Evolutionary conservation across 2,329 filamentous ascomycete species (phyloP), one percentile per base, ranked within the genome.

Genomic region (Penicillium hesseltinei): DNA sequence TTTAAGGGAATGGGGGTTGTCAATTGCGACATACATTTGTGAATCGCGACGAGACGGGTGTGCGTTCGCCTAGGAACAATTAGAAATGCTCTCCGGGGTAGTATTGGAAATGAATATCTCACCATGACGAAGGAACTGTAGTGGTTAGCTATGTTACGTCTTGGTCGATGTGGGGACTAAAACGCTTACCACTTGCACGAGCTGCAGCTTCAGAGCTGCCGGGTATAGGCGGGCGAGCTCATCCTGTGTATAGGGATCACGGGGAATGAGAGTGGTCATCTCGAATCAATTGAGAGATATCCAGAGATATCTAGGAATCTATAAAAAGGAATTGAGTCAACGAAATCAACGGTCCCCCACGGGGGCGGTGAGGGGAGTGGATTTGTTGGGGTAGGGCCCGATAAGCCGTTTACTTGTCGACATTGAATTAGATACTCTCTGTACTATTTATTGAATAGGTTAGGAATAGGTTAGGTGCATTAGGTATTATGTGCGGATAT

Each of bases 171-270:
- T 25, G 21, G 39, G 31, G 39, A 36, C 23, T 31, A 17, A 11
- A 36, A 55, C 39, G 71, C 82, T 69, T 71, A 87, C 82, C 67
- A 97, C 82, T 78, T 99, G 94, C 49, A 97, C 94, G 59, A 94
- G 85, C 72, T 94, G 89, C 36, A 99, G 85, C 72, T 93, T 84
- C 58, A 99, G 81, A 44, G 83, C 80, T 54, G 86, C 77, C 1
- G 94, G 94, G 77, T 97, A 99, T 58, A 97, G 86, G 68, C 81
- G 80, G 43, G 83, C 80, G 49, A 97, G 84, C 82, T 97, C 92
- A 58, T 90, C 87, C 64, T 87, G 79, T 44, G 88, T 87, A 78
- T 97, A 97, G 0, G 90, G 86, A 56, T 83, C 79, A 56, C 91
- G 85, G 48, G 90, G 90, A 44, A 82, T 77, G 44, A 96, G 82